These are phyloP conservation scores for Haplosporangium sp. DNA, from an alignment of 371 early-diverging fungal genomes.

Conservation along the genomic window DNA sequence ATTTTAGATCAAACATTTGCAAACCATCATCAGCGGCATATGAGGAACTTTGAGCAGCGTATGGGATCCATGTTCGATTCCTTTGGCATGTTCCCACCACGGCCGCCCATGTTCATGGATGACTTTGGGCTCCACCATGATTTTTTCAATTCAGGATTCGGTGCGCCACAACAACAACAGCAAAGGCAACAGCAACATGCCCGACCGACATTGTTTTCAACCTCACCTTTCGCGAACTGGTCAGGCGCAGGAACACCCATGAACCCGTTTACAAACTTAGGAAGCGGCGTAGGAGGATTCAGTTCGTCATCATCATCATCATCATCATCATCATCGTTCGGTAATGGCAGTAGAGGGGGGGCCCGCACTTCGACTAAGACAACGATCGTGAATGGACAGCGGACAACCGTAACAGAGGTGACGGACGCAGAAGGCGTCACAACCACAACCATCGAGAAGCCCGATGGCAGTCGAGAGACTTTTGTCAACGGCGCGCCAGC, in stretches of 20 bases:
- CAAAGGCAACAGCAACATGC: neutral
- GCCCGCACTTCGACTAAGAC: conserved; percentile 33
- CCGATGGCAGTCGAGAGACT: conserved; percentile 28
- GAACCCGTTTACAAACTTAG: conserved; percentile 28
- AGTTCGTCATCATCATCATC: conserved; percentile 16
- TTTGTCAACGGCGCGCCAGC: conserved; percentile 35
- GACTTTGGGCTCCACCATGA: conserved; percentile 3
- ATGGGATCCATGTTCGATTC: conserved; percentile 28
- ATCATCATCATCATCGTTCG: conserved; percentile 20
- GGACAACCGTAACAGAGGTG: conserved; percentile 46
- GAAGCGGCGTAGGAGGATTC: neutral
- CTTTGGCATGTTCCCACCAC: conserved; percentile 9
- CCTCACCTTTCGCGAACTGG: conserved; percentile 39
- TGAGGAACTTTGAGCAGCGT: conserved; percentile 19
- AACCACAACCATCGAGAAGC: conserved; percentile 35
- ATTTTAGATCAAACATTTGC: conserved; percentile 35
- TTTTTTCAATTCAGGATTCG: conserved; percentile 13
- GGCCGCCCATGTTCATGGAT: neutral
- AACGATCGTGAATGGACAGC: conserved; percentile 43
- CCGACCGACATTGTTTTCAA: conserved; percentile 38
- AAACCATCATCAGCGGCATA: conserved; percentile 30
- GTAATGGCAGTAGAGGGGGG: conserved; percentile 19
- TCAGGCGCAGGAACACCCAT: conserved; percentile 20
- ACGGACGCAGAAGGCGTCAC: conserved; percentile 43
- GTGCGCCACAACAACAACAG: neutral